These are phyloP conservation scores for Blepharisma undulans DNA, from an alignment of 169 alveolate genomes.

Conservation along the genomic window DNA sequence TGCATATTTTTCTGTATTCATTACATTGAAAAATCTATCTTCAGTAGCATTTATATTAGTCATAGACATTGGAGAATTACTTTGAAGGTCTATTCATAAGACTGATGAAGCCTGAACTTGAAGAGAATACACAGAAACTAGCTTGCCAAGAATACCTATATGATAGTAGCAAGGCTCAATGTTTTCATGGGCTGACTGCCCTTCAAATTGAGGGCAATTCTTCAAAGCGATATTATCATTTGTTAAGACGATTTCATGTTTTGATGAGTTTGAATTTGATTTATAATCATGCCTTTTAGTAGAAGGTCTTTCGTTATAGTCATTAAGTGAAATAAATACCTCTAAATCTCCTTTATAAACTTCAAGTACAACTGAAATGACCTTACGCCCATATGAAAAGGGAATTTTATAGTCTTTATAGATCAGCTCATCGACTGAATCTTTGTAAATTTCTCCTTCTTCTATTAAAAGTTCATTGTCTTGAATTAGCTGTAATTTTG, in stretches of 20 bases:
- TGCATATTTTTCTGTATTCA: neutral
- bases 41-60: neutral
- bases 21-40: neutral
- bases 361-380: neutral
- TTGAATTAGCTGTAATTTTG: neutral
- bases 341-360: neutral
- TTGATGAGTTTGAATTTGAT: neutral
- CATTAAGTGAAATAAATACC: neutral
- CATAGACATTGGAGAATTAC: neutral
- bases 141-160: neutral
- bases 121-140: neutral
- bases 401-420: neutral
- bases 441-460: neutral
- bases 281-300: neutral
- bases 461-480: neutral
- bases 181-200: neutral
- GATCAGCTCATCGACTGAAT: neutral
- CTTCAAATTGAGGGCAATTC: neutral
- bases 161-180: neutral
- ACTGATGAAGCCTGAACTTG: neutral
- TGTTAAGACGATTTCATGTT: neutral
- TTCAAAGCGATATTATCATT: neutral
- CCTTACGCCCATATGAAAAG: neutral
- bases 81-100: neutral
- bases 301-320: neutral